Evolutionary conservation across 257 asterid genomes (phyloP).

Genomic region (Echites panduratus): DNA sequence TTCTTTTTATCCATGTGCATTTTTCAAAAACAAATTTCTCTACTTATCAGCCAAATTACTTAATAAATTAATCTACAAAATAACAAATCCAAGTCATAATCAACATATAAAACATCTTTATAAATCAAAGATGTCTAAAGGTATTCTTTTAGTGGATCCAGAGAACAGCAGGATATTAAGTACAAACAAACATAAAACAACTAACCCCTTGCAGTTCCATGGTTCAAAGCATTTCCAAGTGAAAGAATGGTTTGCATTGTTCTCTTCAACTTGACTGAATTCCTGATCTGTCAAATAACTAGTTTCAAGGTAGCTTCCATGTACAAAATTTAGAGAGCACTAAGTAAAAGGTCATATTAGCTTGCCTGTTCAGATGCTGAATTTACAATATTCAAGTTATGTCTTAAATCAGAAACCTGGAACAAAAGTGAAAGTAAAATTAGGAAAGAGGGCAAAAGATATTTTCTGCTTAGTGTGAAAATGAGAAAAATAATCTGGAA

Average conservation of each 20-base stretch:
- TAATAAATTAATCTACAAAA: not conserved
- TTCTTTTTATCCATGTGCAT: not conserved
- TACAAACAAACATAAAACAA: conserved; percentile 3
- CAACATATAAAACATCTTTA: not conserved
- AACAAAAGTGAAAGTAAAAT: not conserved
- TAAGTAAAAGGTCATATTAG: conserved; percentile 14
- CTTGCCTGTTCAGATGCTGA: conserved; percentile 77
- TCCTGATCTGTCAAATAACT: conserved; percentile 56
- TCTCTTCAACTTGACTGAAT: conserved; percentile 70
- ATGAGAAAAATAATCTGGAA: not conserved
- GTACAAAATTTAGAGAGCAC: conserved; percentile 1
- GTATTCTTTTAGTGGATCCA: not conserved
- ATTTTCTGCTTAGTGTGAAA: not conserved
- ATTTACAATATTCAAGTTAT: conserved; percentile 49
- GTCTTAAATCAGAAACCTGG: conserved; percentile 61
- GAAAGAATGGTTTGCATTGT: conserved; percentile 78
- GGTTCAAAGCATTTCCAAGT: conserved; percentile 83
- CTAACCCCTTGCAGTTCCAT: conserved; percentile 89
- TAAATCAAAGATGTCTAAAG: not conserved
- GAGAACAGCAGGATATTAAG: not conserved
- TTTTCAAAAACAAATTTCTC: not conserved
- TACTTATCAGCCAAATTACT: not conserved
- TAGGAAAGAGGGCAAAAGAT: not conserved
- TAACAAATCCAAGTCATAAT: not conserved
- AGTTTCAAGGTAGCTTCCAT: conserved; percentile 17